These are phyloP conservation scores for Barnettozyma sp. DNA, from an alignment of 805 yeast genomes.

Conservation along the genomic window DNA sequence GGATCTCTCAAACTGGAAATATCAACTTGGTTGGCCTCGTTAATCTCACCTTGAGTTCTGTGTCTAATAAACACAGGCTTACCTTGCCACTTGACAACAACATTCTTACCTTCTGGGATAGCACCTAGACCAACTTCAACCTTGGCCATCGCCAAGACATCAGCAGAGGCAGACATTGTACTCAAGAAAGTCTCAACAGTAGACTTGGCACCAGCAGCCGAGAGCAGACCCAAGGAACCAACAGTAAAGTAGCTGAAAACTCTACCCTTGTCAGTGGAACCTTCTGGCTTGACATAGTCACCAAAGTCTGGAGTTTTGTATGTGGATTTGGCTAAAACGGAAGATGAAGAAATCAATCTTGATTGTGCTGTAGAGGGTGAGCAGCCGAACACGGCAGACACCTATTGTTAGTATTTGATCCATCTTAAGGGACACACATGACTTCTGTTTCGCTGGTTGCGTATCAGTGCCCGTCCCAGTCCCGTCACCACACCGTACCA, in stretches of 20 bases:
- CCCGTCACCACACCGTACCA: too few species aligned
- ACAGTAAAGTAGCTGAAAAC: constrained; percentile 95
- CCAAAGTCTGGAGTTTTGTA: constrained; percentile 91
- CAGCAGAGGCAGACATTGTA: constrained; percentile 97
- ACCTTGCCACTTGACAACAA: constrained; percentile 99
- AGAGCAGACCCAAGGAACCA: constrained; percentile 85
- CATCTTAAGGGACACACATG: too few species aligned
- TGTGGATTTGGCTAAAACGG: constrained; percentile 55
- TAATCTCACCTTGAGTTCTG: constrained; percentile 89
- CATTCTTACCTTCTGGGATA: constrained; percentile 96
- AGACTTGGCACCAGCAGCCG: constrained; percentile 93
- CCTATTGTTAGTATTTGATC: constrained; percentile 16
- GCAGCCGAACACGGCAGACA: too few species aligned
- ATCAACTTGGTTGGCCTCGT: constrained; percentile 86
- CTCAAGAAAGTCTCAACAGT: constrained; percentile 90
- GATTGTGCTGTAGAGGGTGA: constrained; percentile 20
- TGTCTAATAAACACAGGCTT: constrained; percentile 99
- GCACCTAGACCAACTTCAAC: constrained; percentile 92
- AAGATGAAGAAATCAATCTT: constrained; percentile 29
- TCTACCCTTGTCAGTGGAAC: constrained; percentile 70
- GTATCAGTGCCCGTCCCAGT: too few species aligned
- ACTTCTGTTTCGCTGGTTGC: too few species aligned
- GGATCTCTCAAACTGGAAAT: constrained; percentile 84
- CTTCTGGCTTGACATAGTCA: constrained; percentile 64
- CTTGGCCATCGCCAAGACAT: constrained; percentile 98